Evolutionary conservation across 768 basidiomycete genomes (phyloP).

Genomic region (Lyophyllum atratum): DNA sequence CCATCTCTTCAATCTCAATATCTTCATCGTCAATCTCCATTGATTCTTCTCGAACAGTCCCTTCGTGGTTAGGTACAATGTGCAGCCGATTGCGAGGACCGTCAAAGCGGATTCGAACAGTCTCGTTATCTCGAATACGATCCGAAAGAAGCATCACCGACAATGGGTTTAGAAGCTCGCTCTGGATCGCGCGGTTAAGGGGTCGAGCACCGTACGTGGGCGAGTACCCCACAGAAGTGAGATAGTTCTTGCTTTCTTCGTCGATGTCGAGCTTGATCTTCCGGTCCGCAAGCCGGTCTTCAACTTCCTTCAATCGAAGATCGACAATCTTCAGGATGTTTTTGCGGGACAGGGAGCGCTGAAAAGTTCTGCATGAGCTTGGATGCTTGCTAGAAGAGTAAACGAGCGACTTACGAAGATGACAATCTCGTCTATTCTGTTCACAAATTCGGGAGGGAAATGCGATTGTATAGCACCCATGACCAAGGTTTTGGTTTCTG

Average conservation of each 20-base stretch:
- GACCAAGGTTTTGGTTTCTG: slow-evolving; percentile 64
- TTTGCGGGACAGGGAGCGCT: slow-evolving; percentile 78
- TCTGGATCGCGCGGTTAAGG: slow-evolving; percentile 88
- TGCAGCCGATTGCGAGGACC: slow-evolving; percentile 76
- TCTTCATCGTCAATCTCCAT: slow-evolving; percentile 64
- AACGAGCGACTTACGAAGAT: slow-evolving; percentile 59
- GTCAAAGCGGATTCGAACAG: slow-evolving; percentile 74
- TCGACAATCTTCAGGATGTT: slow-evolving; percentile 88
- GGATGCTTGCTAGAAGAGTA: not conserved
- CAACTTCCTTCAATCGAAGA: slow-evolving; percentile 83
- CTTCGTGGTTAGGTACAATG: slow-evolving; percentile 84
- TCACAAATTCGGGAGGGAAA: slow-evolving; percentile 93
- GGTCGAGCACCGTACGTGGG: slow-evolving; percentile 90
- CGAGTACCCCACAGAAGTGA: slow-evolving; percentile 77
- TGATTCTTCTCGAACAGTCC: slow-evolving; percentile 46
- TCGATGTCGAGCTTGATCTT: slow-evolving; percentile 84
- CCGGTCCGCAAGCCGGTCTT: slow-evolving; percentile 73
- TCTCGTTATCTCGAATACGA: slow-evolving; percentile 80
- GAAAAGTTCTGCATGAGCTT: slow-evolving; percentile 28
- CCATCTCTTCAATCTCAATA: slow-evolving; percentile 74
- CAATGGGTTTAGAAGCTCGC: slow-evolving; percentile 89
- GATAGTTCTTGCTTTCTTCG: slow-evolving; percentile 72
- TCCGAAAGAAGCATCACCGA: slow-evolving; percentile 84
- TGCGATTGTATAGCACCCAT: slow-evolving; percentile 79
- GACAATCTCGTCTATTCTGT: slow-evolving; percentile 85